Conservation (phyloP, 495 filamentous ascomycete species). For the Neurospora pannonica region DNA sequence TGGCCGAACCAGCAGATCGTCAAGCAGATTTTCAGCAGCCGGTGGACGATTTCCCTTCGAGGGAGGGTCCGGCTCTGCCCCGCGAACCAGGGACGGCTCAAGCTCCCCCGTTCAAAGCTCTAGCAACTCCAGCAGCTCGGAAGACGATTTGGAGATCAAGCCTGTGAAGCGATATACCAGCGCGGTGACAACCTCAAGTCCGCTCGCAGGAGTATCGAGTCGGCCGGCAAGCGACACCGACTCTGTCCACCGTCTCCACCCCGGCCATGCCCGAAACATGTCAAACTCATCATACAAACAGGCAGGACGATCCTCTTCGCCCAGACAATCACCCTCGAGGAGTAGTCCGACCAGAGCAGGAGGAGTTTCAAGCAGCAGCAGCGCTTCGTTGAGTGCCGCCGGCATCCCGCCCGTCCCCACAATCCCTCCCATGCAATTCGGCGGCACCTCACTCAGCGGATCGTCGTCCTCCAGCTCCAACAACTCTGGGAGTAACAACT, state of each 20-base stretch:
- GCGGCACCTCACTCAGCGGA: background rate
- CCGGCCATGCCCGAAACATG: slow-evolving; percentile 17
- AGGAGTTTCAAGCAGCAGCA: slow-evolving; percentile 2
- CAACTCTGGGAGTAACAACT: background rate
- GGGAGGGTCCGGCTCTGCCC: background rate
- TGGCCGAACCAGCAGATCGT: slow-evolving; percentile 17
- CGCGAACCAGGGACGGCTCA: slow-evolving; percentile 2
- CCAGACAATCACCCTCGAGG: slow-evolving; percentile 4
- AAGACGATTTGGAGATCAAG: slow-evolving; percentile 28
- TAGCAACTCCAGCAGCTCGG: slow-evolving; percentile 24
- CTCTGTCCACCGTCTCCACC: slow-evolving; percentile 20
- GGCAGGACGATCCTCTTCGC: background rate
- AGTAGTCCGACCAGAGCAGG: background rate
- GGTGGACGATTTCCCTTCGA: slow-evolving; percentile 4
- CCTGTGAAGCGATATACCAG: slow-evolving; percentile 6
- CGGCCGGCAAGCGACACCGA: slow-evolving; percentile 12
- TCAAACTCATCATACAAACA: slow-evolving; percentile 16
- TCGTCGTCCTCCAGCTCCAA: background rate
- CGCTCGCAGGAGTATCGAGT: background rate
- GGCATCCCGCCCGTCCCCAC: slow-evolving; percentile 23
- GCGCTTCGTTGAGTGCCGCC: background rate
- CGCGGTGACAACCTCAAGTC: background rate
- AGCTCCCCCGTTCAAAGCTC: slow-evolving; percentile 18
- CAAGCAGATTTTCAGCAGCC: slow-evolving; percentile 16
- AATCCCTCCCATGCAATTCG: slow-evolving; percentile 15